Evolutionary conservation across 805 yeast species (phyloP).

Genomic region (Yarrowia sp.): DNA sequence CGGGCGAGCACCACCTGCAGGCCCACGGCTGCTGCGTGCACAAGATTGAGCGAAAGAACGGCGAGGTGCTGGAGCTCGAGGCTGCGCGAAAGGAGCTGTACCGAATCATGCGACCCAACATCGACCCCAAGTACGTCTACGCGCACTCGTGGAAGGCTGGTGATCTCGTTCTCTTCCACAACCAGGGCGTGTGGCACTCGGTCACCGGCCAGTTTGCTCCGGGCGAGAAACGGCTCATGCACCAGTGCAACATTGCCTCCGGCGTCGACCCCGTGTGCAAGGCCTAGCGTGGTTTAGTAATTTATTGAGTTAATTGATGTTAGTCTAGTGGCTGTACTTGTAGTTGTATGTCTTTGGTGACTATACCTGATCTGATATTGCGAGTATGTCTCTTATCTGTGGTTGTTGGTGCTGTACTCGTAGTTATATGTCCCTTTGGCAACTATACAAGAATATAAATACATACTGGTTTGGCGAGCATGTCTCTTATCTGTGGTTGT

Average conservation of each 20-base stretch:
- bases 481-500: too few species aligned
- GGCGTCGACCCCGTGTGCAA: conserved; percentile 59
- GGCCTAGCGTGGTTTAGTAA: background rate
- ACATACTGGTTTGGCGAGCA: too few species aligned
- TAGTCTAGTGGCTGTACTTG: too few species aligned
- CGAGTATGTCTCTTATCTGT: too few species aligned
- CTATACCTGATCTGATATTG: too few species aligned
- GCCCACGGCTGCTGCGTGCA: conserved; percentile 86
- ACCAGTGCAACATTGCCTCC: conserved; percentile 89
- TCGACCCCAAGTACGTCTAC: conserved; percentile 67
- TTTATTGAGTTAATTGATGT: too few species aligned
- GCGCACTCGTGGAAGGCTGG: conserved; percentile 83
- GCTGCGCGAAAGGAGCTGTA: conserved; percentile 74
- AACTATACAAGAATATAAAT: too few species aligned
- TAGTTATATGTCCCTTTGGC: too few species aligned
- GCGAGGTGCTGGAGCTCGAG: conserved; percentile 59
- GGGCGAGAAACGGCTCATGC: conserved; percentile 83
- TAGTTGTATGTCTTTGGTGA: too few species aligned
- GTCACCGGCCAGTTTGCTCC: conserved; percentile 84
- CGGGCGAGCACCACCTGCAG: conserved; percentile 78
- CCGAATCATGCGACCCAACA: conserved; percentile 80
- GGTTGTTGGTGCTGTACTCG: too few species aligned
- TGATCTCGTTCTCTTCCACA: conserved; percentile 80
- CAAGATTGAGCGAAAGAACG: conserved; percentile 56
- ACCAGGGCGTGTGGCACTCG: conserved; percentile 88